phyloP scores from a whole-genome alignment of 176 grass and related monocot genomes.

The Paspalum vaginatum region DNA sequence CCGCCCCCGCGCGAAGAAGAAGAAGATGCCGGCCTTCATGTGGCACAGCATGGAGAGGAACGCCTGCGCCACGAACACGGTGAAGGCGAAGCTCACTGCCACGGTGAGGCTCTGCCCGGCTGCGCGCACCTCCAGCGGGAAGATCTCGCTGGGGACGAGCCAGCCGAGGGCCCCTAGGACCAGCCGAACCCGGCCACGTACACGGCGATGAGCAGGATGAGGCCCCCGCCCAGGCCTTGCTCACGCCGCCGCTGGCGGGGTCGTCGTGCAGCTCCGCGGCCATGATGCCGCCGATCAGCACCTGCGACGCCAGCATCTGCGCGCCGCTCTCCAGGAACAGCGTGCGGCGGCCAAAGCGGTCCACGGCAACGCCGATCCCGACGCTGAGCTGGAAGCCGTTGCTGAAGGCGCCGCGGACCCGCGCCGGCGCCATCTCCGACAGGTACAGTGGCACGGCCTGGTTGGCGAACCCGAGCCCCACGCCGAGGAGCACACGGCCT shows the following conservation, averaged over 20 bases:
- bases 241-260: constrained; percentile 16
- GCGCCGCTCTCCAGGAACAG: constrained; percentile 41
- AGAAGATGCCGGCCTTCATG: constrained; percentile 62
- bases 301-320: constrained; percentile 45
- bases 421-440: constrained; percentile 75
- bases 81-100: constrained; percentile 47
- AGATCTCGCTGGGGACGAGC: constrained; percentile 62
- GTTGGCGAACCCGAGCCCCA: constrained; percentile 70
- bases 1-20: constrained; percentile 80
- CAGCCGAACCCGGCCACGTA: constrained; percentile 45
- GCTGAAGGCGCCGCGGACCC: constrained; percentile 67
- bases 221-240: not conserved
- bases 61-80: constrained; percentile 57
- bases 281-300: constrained; percentile 40
- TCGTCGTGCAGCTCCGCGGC: constrained; percentile 27
- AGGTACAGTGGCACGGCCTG: constrained; percentile 74
- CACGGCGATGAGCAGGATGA: constrained; percentile 41
- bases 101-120: too few species aligned
- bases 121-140: constrained; percentile 50
- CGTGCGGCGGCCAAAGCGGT: constrained; percentile 40
- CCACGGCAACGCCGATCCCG: constrained; percentile 31
- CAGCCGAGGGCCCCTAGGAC: constrained; percentile 58
- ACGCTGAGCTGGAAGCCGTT: constrained; percentile 71
- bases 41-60: constrained; percentile 64
- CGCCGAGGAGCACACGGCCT: constrained; percentile 56